phyloP scores from a whole-genome alignment of 768 basidiomycete species.

The Roridomyces roridus region DNA sequence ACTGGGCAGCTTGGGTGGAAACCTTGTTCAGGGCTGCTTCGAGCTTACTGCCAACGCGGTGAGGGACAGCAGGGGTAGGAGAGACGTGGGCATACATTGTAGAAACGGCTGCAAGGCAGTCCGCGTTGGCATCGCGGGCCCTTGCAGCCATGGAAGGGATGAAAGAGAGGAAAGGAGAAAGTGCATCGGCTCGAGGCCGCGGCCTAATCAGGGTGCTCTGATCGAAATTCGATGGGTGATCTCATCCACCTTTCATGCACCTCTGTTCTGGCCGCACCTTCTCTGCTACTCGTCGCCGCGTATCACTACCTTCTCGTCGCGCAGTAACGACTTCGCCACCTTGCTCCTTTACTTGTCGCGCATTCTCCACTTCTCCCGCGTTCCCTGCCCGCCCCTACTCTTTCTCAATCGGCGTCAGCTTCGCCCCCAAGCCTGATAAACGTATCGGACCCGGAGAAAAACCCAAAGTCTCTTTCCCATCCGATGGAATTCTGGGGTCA shows the following conservation, averaged over 20 bases:
- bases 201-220: too few relatives aligned
- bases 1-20: constrained; percentile 52
- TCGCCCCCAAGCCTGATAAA: constrained; percentile 20
- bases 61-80: not conserved
- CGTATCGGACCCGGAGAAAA: constrained; percentile 14
- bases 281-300: too few relatives aligned
- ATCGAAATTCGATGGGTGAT: too few relatives aligned
- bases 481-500: constrained; percentile 20
- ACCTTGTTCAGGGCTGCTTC: constrained; percentile 53
- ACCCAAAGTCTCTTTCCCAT: constrained; percentile 19
- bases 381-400: constrained; percentile 12
- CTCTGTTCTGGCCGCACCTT: too few relatives aligned
- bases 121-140: constrained; percentile 6
- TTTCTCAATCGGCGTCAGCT: constrained; percentile 22
- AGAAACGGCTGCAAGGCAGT: constrained; percentile 23
- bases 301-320: too few relatives aligned
- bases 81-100: constrained; percentile 2
- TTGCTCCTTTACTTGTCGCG: constrained; percentile 4
- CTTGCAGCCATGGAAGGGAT: constrained; percentile 45
- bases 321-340: too few relatives aligned
- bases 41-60: constrained; percentile 44
- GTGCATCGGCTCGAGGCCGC: too few relatives aligned
- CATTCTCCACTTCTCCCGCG: too few relatives aligned
- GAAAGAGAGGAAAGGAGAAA: constrained; percentile 56
- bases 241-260: too few relatives aligned